Base-by-base conservation (phyloP, 352 stramenopile genomes). In the Nannochloropsis limnetica region DNA sequence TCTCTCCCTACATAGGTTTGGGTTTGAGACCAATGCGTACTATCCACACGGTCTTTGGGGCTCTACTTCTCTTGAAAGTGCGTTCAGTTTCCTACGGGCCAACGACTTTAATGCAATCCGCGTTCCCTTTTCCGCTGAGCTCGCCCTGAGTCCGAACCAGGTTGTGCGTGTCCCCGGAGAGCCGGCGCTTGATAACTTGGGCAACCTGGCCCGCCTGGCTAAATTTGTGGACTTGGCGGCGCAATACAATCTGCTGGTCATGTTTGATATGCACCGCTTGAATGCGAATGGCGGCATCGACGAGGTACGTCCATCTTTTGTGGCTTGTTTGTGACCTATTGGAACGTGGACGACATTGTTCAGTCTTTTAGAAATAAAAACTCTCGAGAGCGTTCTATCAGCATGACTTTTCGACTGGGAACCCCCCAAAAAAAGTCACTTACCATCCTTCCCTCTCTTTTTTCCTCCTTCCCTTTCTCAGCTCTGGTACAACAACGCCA, bases 251-350 rank as follows among this genome's bases (percentile, higher is more conserved):
- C 17, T 83, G 9, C 25, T 83, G 5, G 81, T 83, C 20, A 45
- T 83, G 32, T 28, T 83, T 17, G 81, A 83, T 37, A 83, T 83
- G 81, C 81, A 83, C 81, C 20, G 67, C 22, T 37, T 83, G 61
- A 15, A 83, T 22, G 32, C 31, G 81, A 44, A 29, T 74, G 61
- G 61, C n/a, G 61, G 61, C 9, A 74, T 74, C n/a, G 61, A 74
- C n/a, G 61, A n/a, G n/a, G n/a, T n/a, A 14, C 27, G 11, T n/a
- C 14, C 45, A 68, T n/a, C 15, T n/a, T 20, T n/a, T 68, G 45
- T 68, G 45, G 45, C 14, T 68, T 15, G 14, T 15, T n/a, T 68
- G 45, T 68, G 14, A 68, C n/a, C 45, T 20, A 20, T 68, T 15
- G 14, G 14, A n/a, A 68, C n/a, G 45, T n/a, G 45, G 15, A 20